Percentiles rank a stretch among this genome's conserved stretches.
Evolutionary conservation across 176 grass and related monocot species (phyloP).

Genomic region (Canna indica): DNA sequence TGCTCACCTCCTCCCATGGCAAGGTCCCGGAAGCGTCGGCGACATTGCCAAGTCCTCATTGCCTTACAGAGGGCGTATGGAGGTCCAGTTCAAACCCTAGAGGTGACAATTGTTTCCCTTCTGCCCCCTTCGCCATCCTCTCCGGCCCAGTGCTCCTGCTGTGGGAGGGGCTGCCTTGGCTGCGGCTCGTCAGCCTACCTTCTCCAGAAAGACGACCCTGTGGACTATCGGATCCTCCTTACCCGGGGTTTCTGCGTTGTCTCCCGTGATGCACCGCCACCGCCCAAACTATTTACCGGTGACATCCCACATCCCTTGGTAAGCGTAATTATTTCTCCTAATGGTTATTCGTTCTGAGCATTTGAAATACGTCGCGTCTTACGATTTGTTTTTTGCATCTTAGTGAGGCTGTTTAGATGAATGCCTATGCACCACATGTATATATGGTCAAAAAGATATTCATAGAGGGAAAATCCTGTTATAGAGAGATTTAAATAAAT

Average conservation of each 20-base stretch:
- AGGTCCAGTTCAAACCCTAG: background rate
- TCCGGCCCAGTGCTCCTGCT: background rate
- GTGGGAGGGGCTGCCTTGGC: background rate
- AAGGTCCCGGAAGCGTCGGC: background rate
- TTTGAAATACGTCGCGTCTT: no score
- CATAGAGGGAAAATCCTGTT: no score
- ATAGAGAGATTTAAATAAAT: no score
- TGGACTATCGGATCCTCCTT: conserved; percentile 1
- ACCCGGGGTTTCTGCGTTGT: background rate
- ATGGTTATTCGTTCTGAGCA: background rate
- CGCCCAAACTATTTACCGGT: background rate
- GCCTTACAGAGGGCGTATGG: background rate
- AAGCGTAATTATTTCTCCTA: background rate
- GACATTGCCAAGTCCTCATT: background rate
- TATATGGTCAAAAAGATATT: no score
- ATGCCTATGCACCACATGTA: no score
- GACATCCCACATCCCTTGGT: no score
- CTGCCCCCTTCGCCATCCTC: background rate
- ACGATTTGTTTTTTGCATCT: no score
- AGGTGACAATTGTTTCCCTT: background rate
- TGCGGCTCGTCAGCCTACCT: background rate
- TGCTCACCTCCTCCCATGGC: background rate
- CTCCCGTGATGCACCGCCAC: background rate
- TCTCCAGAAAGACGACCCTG: background rate
- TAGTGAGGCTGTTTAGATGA: no score